phyloP scores from a whole-genome alignment of 2,329 filamentous ascomycete genomes.

The Ambrosiella cleistominuta region DNA sequence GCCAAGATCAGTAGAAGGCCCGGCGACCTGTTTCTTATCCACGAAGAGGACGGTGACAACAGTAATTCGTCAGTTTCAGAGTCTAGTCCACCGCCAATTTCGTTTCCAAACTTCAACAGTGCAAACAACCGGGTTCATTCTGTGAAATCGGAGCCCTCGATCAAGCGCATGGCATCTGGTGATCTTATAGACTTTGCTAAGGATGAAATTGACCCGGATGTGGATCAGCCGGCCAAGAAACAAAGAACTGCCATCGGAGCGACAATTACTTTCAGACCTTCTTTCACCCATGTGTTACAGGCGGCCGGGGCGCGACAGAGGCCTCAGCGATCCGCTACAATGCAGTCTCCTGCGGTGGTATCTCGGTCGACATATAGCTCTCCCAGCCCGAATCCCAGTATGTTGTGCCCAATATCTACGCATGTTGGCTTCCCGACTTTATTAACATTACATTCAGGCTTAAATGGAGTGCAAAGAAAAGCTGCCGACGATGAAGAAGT shows the following conservation, averaged over 20 bases:
- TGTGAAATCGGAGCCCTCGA: conserved; percentile 11
- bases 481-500: conserved; percentile 44
- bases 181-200: conserved; percentile 4
- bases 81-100: conserved; percentile 8
- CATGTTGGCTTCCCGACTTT: conserved; percentile 23
- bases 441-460: too few species aligned
- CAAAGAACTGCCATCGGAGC: conserved; percentile 7
- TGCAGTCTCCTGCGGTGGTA: background rate
- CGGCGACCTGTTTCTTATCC: conserved; percentile 11
- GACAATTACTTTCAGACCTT: conserved; percentile 2
- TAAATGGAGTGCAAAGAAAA: too few species aligned
- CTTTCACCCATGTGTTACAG: background rate
- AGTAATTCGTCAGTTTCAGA: conserved; percentile 1
- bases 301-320: background rate
- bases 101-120: conserved; percentile 2
- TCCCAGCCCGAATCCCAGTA: conserved; percentile 20
- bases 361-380: conserved; percentile 12
- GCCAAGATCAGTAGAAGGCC: conserved; percentile 9
- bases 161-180: conserved; percentile 5
- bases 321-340: background rate
- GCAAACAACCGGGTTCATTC: conserved; percentile 5
- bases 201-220: background rate
- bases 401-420: conserved; percentile 14
- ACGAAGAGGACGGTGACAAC: conserved; percentile 9
- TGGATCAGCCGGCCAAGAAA: conserved; percentile 10